Evolutionary conservation across 805 yeast genomes (phyloP).

Genomic region (Candida gorgasii): DNA sequence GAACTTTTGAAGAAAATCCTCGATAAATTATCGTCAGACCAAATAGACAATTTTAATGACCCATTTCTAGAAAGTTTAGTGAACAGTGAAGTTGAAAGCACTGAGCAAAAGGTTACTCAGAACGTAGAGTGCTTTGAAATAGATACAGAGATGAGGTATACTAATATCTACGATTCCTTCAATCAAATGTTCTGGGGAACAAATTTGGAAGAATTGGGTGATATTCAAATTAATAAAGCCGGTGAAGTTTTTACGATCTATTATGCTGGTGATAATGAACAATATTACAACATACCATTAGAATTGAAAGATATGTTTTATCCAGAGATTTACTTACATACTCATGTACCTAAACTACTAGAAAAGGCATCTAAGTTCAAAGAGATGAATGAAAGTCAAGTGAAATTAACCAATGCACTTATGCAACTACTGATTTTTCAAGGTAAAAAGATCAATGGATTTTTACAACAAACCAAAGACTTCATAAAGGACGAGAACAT

Average conservation of each 20-base stretch:
- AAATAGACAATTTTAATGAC: conserved; percentile 5
- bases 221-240: conserved; percentile 26
- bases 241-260: conserved; percentile 35
- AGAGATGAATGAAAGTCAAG: conserved; percentile 19
- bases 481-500: conserved; percentile 19
- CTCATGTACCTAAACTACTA: conserved; percentile 20
- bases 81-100: conserved; percentile 29
- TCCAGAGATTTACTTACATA: conserved; percentile 35
- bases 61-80: conserved; percentile 19
- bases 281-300: conserved; percentile 20
- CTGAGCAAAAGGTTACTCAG: conserved; percentile 12
- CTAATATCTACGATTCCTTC: conserved; percentile 31
- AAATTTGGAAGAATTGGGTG: conserved; percentile 29
- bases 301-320: conserved; percentile 31
- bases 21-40: conserved; percentile 13
- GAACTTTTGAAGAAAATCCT: conserved; percentile 21
- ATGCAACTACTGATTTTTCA: conserved; percentile 38
- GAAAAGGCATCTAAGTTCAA: conserved; percentile 22
- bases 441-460: conserved; percentile 35
- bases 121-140: conserved; percentile 31
- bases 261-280: conserved; percentile 27
- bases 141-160: conserved; percentile 28
- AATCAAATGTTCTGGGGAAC: conserved; percentile 40
- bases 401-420: conserved; percentile 23
- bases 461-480: conserved; percentile 25